Base-by-base conservation (phyloP, 305 asterid genomes). In the Stenogyne calaminthoides region DNA sequence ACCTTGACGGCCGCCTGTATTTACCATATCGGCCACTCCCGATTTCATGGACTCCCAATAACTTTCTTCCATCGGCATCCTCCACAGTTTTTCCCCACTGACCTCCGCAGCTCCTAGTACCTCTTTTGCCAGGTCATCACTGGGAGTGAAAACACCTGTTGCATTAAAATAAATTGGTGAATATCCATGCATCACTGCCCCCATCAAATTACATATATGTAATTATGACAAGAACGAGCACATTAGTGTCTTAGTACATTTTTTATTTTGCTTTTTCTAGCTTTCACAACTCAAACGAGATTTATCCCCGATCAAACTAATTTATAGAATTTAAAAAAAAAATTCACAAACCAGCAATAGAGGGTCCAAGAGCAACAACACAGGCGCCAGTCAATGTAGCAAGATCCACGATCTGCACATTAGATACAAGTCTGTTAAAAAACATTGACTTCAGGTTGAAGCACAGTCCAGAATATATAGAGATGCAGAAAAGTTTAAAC, bases 31-130 rank as follows among this genome's bases (percentile, higher is more conserved):
- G 39, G 98, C 98, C 71, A 91, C 96, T 58, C 93, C 91, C 2
- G 97, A 93, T 82, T 87, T 93, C 98, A 93, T 93, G 4, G 84
- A 72, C 54, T 93, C 97, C 98, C 98, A 93, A 32, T 91, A 93
- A 77, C 92, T 91, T 61, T 88, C 97, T 80, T 93, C 98, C 89
- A 93, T 55, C 0, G 97, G 98, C 96, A 93, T 54, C 78, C 97
- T 91, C 96, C 98, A 89, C 37, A 93, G 88, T 63, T 91, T 93
- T 73, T 93, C 98, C 44, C 97, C 97, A 56, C 91, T 82, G 6
- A 56, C 75, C 81, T 85, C 92, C 20, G 94, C 83, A 40, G 98
- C 97, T 70, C 84, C 89, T 15, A 85, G 47, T 1, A 93, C 96
- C 82, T 93, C 96, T 83, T 88, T 87, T 12, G 98, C 96, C 69